Base-by-base conservation (phyloP, 78 protist genomes). In the Monocercomonoides exilis region DNA sequence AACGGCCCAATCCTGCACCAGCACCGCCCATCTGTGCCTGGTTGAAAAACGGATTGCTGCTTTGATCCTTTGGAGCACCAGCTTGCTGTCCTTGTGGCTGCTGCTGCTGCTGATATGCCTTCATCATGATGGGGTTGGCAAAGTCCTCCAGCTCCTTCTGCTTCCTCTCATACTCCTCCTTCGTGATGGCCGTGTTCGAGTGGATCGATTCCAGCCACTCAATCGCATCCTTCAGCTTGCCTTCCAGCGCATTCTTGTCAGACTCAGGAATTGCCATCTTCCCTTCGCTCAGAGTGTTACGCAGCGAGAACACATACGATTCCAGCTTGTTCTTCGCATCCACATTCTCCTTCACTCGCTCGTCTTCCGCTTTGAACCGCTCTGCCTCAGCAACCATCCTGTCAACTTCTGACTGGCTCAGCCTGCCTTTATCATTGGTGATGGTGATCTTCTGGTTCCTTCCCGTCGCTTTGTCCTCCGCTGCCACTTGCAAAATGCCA, bases 341-440 rank as follows among this genome's bases (percentile, higher is more conserved):
- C 38, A 94, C 89, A 46, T 85, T 46, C 36, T 91, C 86, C 54
- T 90, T 84, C 85, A 84, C 88, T 0, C 0, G 85, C 82, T 91
- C 96, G 92, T 96, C 98, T 87, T 94, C 92, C 79, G 81, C 89
- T 89, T 90, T 89, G 95, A 44, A 92, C 90, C 93, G 82, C 46
- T 94, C 96, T 77, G 97, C 97, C 82, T 96, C 99, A 41, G 35
- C 41, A 44, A 98, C 94, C 99, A 98, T 95, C 88, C 94, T 92
- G 88, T 95, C 97, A 84, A 98, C 94, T 81, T 98, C 98, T 63
- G 90, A 94, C 84, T 87, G 45, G 54, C 93, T 46, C 77, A 96
- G 93, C 43, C 98, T 94, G 54, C 95, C 98, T 92, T 93, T 94
- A 93, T 96, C 97, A 94, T 93, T 94, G 91, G 95, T 95, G 94